Percentiles rank a stretch among this genome's conserved stretches.
These are phyloP conservation scores for Alternaria solani DNA, from an alignment of 2,329 filamentous ascomycete species.

Conservation along the genomic window DNA sequence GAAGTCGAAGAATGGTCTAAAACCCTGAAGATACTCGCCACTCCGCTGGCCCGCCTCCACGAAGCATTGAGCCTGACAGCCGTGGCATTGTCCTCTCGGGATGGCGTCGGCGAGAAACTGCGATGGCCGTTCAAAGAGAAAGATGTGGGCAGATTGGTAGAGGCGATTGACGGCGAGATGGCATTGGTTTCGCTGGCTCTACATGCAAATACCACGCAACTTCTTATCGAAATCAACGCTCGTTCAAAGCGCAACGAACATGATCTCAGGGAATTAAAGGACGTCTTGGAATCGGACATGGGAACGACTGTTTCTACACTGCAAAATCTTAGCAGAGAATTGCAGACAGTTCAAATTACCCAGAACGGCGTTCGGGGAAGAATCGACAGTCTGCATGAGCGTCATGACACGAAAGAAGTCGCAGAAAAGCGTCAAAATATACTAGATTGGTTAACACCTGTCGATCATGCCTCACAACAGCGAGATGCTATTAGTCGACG, in stretches of 20 bases:
- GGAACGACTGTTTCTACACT: not conserved
- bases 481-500: not conserved
- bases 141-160: not conserved
- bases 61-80: not conserved
- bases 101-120: not conserved
- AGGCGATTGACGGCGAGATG: not conserved
- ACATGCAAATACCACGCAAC: no score
- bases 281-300: not conserved
- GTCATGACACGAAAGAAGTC: not conserved
- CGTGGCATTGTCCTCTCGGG: not conserved
- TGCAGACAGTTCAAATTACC: no score
- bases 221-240: not conserved
- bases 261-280: not conserved
- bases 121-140: not conserved
- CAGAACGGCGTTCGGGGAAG: not conserved
- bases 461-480: not conserved
- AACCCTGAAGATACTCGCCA: not conserved
- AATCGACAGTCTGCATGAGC: not conserved
- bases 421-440: fast-evolving
- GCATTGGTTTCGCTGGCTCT: not conserved
- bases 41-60: not conserved
- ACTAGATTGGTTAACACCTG: no score
- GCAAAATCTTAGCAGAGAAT: fast-evolving
- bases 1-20: not conserved
- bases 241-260: not conserved